Percentiles rank a stretch among this genome's conserved stretches.
Conservation (phyloP, 2,329 filamentous ascomycete species). For the Purpureocillium takamizusanense region DNA sequence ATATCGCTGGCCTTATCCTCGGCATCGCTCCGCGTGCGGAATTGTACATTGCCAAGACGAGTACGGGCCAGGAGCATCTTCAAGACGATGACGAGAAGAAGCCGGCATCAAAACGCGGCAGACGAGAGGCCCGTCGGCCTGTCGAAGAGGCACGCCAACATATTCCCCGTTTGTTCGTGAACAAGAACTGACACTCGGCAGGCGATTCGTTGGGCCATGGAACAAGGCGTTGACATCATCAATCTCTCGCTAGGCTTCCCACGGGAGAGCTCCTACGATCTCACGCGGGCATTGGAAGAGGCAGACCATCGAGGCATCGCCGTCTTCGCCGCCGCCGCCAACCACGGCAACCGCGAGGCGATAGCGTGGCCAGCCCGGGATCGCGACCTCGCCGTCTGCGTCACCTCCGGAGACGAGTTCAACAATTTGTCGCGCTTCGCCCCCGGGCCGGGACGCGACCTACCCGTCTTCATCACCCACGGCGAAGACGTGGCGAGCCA, state of each 20-base stretch:
- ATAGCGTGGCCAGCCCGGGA: slow-evolving; percentile 9
- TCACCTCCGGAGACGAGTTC: slow-evolving; percentile 6
- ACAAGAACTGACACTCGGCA: neutral
- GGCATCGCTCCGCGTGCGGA: slow-evolving; percentile 7
- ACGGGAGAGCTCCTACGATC: slow-evolving; percentile 5
- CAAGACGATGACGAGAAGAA: neutral
- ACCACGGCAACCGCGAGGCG: slow-evolving; percentile 7
- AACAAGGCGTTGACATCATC: slow-evolving; percentile 7
- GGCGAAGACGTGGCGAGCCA: slow-evolving; percentile 7
- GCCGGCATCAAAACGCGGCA: neutral
- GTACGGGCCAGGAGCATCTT: neutral
- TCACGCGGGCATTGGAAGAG: slow-evolving; percentile 4
- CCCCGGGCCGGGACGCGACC: slow-evolving; percentile 1
- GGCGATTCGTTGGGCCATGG: slow-evolving; percentile 8
- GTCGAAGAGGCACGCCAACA: neutral
- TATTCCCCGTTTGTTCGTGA: neutral
- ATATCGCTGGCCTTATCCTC: slow-evolving; percentile 7
- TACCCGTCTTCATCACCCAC: slow-evolving; percentile 6
- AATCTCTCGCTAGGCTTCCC: slow-evolving; percentile 9
- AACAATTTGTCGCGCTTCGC: slow-evolving; percentile 4
- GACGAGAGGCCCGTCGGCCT: neutral
- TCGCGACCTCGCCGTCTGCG: slow-evolving; percentile 5
- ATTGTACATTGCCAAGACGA: slow-evolving; percentile 7
- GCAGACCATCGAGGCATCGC: slow-evolving; percentile 4
- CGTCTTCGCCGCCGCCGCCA: slow-evolving; percentile 9